Evolutionary conservation across 2,329 filamentous ascomycete species (phyloP), one percentile per base, ranked within the genome.

Genomic region (Diaporthe capsici): DNA sequence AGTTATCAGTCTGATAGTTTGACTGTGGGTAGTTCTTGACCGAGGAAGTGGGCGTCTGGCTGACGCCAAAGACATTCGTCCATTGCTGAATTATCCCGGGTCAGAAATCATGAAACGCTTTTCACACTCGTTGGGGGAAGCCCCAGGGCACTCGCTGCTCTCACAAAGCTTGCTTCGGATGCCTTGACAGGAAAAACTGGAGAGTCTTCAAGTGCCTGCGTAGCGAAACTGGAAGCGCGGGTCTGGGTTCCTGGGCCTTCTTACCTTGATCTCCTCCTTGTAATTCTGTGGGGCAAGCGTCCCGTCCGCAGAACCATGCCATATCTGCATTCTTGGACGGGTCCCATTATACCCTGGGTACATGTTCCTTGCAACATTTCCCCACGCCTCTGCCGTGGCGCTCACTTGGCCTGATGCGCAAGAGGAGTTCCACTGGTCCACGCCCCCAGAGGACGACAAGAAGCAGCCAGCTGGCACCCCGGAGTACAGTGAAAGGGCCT

Each of bases 281-380:
- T 90, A 90, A 81, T 92, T 92, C 77, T 87, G 85, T 0, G 87
- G 87, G 31, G 84, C 83, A 7, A 92, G 82, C 0, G 86, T 88
- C 3, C 82, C 80, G 79, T 92, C 90, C 4, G 80, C 82, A 34
- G 86, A 87, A 53, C 90, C 90, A 78, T 92, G 90, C 84, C 89
- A 92, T 77, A 92, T 86, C 81, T 91, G 89, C 87, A 92, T 90
- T 75, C 85, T 87, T 0, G 90, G 90, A 3, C 89, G 83, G 1
- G 86, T 77, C 0, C 90, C 89, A 49, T 61, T 80, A 71, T 84
- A 84, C 1, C 81, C 80, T 0, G 82, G 80, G 75, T 82, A 83
- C 76, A 86, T 86, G 73, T 83, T 82, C 9, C 86, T 81, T 4
- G 85, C 87, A 20, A 87, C 82, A 71, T 87, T 83, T 44, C 85